Conservation (phyloP, 495 filamentous ascomycete genomes). For the Rostrohypoxylon terebratum region DNA sequence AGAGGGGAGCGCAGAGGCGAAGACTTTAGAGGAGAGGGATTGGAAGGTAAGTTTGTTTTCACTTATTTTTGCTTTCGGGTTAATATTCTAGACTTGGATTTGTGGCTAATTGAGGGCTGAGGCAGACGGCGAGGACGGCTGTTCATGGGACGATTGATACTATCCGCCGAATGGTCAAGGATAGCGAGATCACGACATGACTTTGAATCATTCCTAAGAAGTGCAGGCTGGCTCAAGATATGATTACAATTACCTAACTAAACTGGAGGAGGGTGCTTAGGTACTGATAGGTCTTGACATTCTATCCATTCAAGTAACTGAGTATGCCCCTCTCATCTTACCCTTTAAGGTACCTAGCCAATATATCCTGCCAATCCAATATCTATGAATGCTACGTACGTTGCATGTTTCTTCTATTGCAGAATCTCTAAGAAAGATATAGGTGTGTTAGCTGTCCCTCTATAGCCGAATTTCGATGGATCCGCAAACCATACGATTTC, state of each 20-base stretch:
- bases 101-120: background rate
- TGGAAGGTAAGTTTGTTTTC: constrained; percentile 47
- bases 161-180: constrained; percentile 49
- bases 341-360: background rate
- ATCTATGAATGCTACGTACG: too few relatives aligned
- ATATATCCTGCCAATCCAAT: background rate
- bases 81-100: background rate
- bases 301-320: background rate
- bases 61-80: background rate
- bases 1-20: constrained; percentile 48
- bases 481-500: constrained; percentile 1
- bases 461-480: background rate
- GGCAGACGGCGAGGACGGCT: constrained; percentile 54
- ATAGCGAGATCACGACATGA: constrained; percentile 47
- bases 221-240: too few relatives aligned
- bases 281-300: too few relatives aligned
- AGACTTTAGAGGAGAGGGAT: constrained; percentile 47
- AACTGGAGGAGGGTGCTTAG: too few relatives aligned
- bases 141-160: constrained; percentile 56
- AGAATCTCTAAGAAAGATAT: background rate
- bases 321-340: background rate
- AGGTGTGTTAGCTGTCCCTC: background rate
- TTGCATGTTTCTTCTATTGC: too few relatives aligned
- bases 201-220: too few relatives aligned
- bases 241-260: too few relatives aligned